Evolutionary conservation across 2,329 filamentous ascomycete species (phyloP).

Genomic region (Alternaria incomplexa): DNA sequence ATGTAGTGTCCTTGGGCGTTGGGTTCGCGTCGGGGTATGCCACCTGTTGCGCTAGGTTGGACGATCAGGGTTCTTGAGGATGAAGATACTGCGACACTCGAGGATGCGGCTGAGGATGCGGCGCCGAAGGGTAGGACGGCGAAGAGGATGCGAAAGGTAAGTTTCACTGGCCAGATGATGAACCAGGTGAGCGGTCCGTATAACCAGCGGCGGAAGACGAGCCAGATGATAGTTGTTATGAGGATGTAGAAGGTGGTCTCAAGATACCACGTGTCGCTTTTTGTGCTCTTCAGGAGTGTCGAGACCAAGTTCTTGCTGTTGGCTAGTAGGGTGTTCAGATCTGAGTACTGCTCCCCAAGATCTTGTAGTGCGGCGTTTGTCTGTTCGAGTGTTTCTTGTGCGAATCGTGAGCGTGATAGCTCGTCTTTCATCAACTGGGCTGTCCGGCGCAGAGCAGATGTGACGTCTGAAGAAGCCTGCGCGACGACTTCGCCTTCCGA

Average conservation of each 20-base stretch:
- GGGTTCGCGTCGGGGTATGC: slow-evolving; percentile 39
- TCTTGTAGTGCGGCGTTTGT: slow-evolving; percentile 82
- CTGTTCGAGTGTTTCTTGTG: slow-evolving; percentile 84
- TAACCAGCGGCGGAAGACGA: slow-evolving; percentile 81
- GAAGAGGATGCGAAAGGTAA: slow-evolving; percentile 66
- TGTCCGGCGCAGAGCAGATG: slow-evolving; percentile 79
- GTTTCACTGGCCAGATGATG: slow-evolving; percentile 78
- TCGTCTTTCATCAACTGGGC: slow-evolving; percentile 87
- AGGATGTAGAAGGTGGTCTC: slow-evolving; percentile 88
- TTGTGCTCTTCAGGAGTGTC: slow-evolving; percentile 83
- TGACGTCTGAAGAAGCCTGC: slow-evolving; percentile 82
- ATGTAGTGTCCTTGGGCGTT: slow-evolving; percentile 46
- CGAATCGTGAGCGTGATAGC: slow-evolving; percentile 85
- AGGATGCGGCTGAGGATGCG: slow-evolving; percentile 28
- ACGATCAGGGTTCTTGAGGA: slow-evolving; percentile 50
- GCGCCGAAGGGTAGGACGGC: slow-evolving; percentile 62
- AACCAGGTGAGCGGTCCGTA: slow-evolving; percentile 94
- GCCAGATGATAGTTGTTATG: slow-evolving; percentile 77
- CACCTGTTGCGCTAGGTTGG: slow-evolving; percentile 52
- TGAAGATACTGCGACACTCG: slow-evolving; percentile 18
- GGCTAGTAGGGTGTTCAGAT: slow-evolving; percentile 76
- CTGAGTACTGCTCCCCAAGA: slow-evolving; percentile 80
- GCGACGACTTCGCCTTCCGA: slow-evolving; percentile 76
- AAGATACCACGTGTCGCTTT: slow-evolving; percentile 98
- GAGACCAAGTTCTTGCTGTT: slow-evolving; percentile 77